Percentiles rank a stretch among this genome's conserved stretches.
phyloP scores from a whole-genome alignment of 768 basidiomycete species.

The Serendipita sp. region DNA sequence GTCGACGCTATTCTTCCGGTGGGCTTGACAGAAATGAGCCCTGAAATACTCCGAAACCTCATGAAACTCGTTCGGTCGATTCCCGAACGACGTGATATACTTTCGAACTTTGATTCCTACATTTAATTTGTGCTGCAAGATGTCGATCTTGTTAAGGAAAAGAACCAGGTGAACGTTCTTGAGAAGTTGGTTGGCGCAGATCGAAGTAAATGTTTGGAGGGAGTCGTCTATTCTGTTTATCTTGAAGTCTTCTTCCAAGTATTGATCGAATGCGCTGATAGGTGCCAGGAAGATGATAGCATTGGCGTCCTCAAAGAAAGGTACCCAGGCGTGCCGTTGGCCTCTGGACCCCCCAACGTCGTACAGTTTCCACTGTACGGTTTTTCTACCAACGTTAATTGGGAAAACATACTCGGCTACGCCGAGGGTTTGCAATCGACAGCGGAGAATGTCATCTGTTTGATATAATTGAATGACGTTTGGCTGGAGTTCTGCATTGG shows the following conservation, averaged over 20 bases:
- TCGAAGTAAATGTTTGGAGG: constrained; percentile 54
- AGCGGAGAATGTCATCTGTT: constrained; percentile 60
- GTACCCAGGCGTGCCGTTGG: constrained; percentile 69
- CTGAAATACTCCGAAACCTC: constrained; percentile 63
- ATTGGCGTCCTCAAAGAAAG: constrained; percentile 73
- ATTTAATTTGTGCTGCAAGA: constrained; percentile 55
- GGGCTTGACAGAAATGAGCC: constrained; percentile 68
- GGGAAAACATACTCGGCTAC: constrained; percentile 63
- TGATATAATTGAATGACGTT: neutral
- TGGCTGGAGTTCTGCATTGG: constrained; percentile 11
- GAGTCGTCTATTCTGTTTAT: constrained; percentile 74
- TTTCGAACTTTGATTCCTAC: constrained; percentile 52
- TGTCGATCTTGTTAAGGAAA: constrained; percentile 65
- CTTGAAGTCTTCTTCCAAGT: constrained; percentile 64
- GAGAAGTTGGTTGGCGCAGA: constrained; percentile 62
- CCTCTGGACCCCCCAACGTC: constrained; percentile 71
- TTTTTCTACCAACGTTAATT: constrained; percentile 42
- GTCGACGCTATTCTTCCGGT: constrained; percentile 48
- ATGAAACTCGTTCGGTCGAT: constrained; percentile 48
- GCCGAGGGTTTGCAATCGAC: constrained; percentile 65
- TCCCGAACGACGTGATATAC: constrained; percentile 66
- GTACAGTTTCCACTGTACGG: constrained; percentile 63
- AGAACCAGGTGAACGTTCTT: constrained; percentile 57
- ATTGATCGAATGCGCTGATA: constrained; percentile 80
- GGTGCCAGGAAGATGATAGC: constrained; percentile 80